These are phyloP conservation scores for Pueraria montana DNA, from an alignment of 306 rosid genomes.

Conservation along the genomic window DNA sequence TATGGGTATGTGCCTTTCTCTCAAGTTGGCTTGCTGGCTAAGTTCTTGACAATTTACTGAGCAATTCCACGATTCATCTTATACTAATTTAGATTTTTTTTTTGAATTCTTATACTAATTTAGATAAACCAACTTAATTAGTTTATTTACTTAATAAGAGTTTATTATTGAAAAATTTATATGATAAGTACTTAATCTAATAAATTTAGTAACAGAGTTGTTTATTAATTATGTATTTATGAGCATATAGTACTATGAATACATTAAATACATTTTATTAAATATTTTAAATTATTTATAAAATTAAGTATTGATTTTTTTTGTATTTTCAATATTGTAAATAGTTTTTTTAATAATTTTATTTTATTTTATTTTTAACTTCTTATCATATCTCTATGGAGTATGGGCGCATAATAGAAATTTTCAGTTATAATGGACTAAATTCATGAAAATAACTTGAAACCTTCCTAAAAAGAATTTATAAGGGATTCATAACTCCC, in stretches of 20 bases:
- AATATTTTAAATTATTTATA: no score
- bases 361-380: no score
- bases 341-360: no score
- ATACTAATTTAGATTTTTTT: no score
- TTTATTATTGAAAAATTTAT: neutral
- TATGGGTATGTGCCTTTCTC: neutral
- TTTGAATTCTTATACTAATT: neutral
- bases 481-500: neutral
- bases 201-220: neutral
- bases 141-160: no score
- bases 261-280: neutral
- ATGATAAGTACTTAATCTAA: neutral
- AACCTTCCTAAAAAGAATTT: neutral
- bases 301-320: no score
- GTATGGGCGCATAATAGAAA: neutral
- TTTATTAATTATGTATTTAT: neutral
- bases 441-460: neutral
- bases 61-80: neutral
- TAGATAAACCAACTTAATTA: neutral
- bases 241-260: neutral
- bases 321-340: no score
- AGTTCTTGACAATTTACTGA: neutral
- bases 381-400: no score
- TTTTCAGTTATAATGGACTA: neutral
- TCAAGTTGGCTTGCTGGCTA: slow-evolving; percentile 26